Evolutionary conservation across 306 rosid species (phyloP), one percentile per base, ranked within the genome.

Genomic region (Vicia faba): DNA sequence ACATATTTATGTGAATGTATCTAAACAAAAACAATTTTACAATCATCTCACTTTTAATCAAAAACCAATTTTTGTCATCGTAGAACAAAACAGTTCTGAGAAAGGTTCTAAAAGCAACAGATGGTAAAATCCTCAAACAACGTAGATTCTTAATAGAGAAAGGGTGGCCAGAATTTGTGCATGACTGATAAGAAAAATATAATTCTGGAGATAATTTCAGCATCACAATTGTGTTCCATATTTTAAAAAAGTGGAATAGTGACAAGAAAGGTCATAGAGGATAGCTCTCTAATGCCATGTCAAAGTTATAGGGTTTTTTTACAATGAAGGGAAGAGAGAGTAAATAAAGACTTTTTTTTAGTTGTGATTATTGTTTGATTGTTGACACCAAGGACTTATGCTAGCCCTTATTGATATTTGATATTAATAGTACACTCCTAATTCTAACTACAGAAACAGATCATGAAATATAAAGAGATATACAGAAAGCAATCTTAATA

Each of bases 341-440:
- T 57, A 57, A 57, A 11, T 15, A n/a, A 58, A 58, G 44, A 58
- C 45, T 15, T 33, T 14, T 16, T n/a, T n/a, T n/a, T n/a, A 33
- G 18, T 58, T 33, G 4, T 58, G 45, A 15, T 58, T 58, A 58
- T 58, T 31, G 64, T 33, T 58, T 33, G 43, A 58, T 33, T 31
- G 16, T 58, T 33, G 43, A 31, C 9, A 31, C 39, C 14, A 35
- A 15, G 64, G 20, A 19, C 4, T n/a, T 15, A 60, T 2, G 18
- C 65, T 36, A 35, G 18, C 29, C 44, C n/a, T 5, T 60, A 60
- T 33, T 35, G 33, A 8, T 31, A 58, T n/a, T 16, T n/a, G n/a
- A n/a, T n/a, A n/a, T n/a, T n/a, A 35, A 35, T 60, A 36, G 11
- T 18, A 16, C n/a, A 59, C 63, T 16, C 29, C 29, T 36, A 15